phyloP scores from a whole-genome alignment of 2,329 filamentous ascomycete species.

The Neofusicoccum cordaticola region DNA sequence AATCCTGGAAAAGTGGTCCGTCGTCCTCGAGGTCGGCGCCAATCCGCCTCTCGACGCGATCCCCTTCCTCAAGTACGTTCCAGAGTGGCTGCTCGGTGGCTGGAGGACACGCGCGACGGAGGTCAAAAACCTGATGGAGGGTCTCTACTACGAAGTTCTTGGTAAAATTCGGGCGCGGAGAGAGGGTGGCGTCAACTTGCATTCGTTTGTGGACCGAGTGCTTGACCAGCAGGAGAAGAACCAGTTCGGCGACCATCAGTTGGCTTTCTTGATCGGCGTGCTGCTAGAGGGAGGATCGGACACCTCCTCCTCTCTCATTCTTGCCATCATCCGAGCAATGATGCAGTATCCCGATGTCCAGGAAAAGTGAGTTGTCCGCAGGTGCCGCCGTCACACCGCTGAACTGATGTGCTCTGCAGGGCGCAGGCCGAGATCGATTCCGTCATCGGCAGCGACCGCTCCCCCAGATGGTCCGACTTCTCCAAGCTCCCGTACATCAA shows the following conservation, averaged over 20 bases:
- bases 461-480: slow-evolving; percentile 30
- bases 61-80: slow-evolving; percentile 40
- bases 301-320: slow-evolving; percentile 35
- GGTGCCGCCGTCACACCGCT: background rate
- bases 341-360: slow-evolving; percentile 27
- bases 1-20: slow-evolving; percentile 42
- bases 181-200: slow-evolving; percentile 21
- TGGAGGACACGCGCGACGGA: slow-evolving; percentile 19
- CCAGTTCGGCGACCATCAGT: slow-evolving; percentile 19
- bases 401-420: background rate
- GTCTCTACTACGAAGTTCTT: slow-evolving; percentile 23
- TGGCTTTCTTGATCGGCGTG: slow-evolving; percentile 38
- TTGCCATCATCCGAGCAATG: slow-evolving; percentile 36
- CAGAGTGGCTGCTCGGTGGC: slow-evolving; percentile 24
- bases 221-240: slow-evolving; percentile 21
- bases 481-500: slow-evolving; percentile 30
- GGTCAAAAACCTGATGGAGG: slow-evolving; percentile 18
- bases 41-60: slow-evolving; percentile 51
- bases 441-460: slow-evolving; percentile 26
- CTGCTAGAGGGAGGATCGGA: slow-evolving; percentile 39
- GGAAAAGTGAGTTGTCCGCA: slow-evolving; percentile 14
- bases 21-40: slow-evolving; percentile 44
- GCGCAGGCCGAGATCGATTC: slow-evolving; percentile 33
- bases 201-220: slow-evolving; percentile 27
- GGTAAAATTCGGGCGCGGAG: slow-evolving; percentile 23